Evolutionary conservation across 2,329 filamentous ascomycete species (phyloP).

Genomic region (Neurospora sp.): DNA sequence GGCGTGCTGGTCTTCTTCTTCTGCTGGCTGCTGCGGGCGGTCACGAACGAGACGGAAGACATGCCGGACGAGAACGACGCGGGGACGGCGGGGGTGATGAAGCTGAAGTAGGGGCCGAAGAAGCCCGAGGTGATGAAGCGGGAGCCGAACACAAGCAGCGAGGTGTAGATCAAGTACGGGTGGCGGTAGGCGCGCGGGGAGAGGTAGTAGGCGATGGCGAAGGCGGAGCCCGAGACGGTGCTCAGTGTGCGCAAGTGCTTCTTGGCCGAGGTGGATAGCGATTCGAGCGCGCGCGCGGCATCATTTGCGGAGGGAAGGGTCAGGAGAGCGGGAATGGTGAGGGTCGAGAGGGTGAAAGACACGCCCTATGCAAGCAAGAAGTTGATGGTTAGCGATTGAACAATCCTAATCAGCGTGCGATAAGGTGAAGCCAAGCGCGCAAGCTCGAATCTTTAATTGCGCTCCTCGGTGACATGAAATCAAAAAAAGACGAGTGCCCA

Average conservation of each 20-base stretch:
- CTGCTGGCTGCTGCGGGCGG: conserved; percentile 10
- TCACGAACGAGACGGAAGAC: conserved; percentile 11
- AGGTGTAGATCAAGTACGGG: conserved; percentile 84
- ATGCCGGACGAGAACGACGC: conserved; percentile 4
- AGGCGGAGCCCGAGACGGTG: conserved; percentile 57
- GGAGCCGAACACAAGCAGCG: conserved; percentile 56
- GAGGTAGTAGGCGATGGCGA: conserved; percentile 68
- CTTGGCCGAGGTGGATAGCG: conserved; percentile 53
- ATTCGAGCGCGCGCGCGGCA: conserved; percentile 61
- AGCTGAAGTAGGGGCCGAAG: conserved; percentile 35
- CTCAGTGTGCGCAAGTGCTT: conserved; percentile 59
- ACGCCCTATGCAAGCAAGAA: conserved; percentile 53
- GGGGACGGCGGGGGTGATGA: conserved; percentile 12
- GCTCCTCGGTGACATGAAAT: background rate
- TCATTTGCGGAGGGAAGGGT: conserved; percentile 66
- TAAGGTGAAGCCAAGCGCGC: background rate
- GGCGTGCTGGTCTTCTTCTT: conserved; percentile 13
- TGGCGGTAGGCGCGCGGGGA: conserved; percentile 69
- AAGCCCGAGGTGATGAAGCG: conserved; percentile 41
- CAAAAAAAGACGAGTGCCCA: background rate
- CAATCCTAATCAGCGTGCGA: background rate
- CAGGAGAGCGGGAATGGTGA: conserved; percentile 73
- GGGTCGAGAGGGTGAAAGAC: conserved; percentile 71
- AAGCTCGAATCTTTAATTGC: background rate
- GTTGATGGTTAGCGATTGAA: conserved; percentile 6